These are phyloP conservation scores for Tetracladium setigerum DNA, from an alignment of 495 filamentous ascomycete genomes.

Conservation along the genomic window DNA sequence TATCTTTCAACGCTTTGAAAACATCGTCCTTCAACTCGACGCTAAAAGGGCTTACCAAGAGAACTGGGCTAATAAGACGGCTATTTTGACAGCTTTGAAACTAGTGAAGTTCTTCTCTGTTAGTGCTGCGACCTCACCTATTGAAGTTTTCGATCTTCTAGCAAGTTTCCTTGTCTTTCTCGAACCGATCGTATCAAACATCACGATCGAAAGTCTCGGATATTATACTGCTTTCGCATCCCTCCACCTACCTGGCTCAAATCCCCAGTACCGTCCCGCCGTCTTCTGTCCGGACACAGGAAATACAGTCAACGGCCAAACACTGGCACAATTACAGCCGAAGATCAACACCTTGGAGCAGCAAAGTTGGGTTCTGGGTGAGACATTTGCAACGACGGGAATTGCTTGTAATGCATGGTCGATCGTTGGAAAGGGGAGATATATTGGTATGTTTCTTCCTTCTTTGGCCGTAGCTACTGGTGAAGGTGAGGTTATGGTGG, in stretches of 20 bases:
- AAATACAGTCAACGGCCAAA: constrained; percentile 1
- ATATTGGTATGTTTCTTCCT: background rate
- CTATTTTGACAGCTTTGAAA: background rate
- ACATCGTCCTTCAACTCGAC: constrained; percentile 1
- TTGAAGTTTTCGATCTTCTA: background rate
- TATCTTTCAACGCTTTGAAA: constrained; percentile 7
- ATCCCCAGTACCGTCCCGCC: background rate
- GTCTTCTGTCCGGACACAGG: constrained; percentile 1
- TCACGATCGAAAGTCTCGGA: background rate
- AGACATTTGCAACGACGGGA: background rate
- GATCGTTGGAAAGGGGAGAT: constrained; percentile 5
- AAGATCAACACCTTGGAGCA: background rate
- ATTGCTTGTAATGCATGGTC: constrained; percentile 7
- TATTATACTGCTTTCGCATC: background rate
- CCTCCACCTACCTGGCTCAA: background rate
- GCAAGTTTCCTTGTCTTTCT: no score
- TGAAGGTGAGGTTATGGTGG: background rate
- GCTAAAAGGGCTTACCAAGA: background rate
- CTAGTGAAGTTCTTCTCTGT: background rate
- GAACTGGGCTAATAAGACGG: constrained; percentile 8
- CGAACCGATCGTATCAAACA: no score
- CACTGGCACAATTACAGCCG: constrained; percentile 1
- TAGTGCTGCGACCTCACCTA: background rate
- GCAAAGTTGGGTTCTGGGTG: constrained; percentile 1
- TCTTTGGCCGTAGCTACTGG: no score